These are phyloP conservation scores for Aethionema arabicum DNA, from an alignment of 345 rosid species.

Conservation along the genomic window DNA sequence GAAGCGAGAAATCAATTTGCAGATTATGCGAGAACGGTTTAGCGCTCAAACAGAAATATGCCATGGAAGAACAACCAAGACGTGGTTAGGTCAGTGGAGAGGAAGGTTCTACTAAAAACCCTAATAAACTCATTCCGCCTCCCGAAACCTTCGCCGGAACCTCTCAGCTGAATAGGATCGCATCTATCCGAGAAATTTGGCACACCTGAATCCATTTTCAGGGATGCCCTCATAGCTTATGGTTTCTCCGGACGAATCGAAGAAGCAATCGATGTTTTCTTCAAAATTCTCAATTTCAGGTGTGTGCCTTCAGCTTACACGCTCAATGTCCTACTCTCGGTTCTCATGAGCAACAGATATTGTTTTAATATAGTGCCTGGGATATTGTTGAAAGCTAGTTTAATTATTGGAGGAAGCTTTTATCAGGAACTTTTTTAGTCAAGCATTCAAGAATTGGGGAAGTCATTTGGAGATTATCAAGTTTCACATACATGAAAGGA, in stretches of 20 bases:
- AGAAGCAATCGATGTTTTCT: conserved; percentile 54
- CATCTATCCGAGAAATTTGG: conserved; percentile 55
- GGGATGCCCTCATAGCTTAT: conserved; percentile 45
- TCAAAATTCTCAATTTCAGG: conserved; percentile 63
- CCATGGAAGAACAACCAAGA: conserved; percentile 46
- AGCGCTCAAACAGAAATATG: conserved; percentile 51
- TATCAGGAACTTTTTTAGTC: conserved; percentile 32
- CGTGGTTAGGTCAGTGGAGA: conserved; percentile 17
- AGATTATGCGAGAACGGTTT: no score
- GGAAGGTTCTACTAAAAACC: conserved; percentile 20
- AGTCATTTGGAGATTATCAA: conserved; percentile 4
- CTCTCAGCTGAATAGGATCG: conserved; percentile 49
- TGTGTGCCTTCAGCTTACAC: conserved; percentile 64
- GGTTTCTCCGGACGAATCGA: conserved; percentile 39
- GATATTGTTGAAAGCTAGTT: conserved; percentile 48
- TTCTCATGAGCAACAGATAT: conserved; percentile 48
- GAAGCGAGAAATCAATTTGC: no score
- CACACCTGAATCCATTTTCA: conserved; percentile 55
- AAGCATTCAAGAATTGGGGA: conserved; percentile 40
- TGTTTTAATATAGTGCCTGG: conserved; percentile 51
- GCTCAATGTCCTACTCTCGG: conserved; percentile 58
- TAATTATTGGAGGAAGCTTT: conserved; percentile 51
- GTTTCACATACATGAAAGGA: no score
- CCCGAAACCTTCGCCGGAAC: conserved; percentile 46
- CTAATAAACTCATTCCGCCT: conserved; percentile 48